Percentiles rank a stretch among this genome's conserved stretches.
phyloP scores from a whole-genome alignment of 2,329 filamentous ascomycete genomes.

The Paecilomyces sp. region DNA sequence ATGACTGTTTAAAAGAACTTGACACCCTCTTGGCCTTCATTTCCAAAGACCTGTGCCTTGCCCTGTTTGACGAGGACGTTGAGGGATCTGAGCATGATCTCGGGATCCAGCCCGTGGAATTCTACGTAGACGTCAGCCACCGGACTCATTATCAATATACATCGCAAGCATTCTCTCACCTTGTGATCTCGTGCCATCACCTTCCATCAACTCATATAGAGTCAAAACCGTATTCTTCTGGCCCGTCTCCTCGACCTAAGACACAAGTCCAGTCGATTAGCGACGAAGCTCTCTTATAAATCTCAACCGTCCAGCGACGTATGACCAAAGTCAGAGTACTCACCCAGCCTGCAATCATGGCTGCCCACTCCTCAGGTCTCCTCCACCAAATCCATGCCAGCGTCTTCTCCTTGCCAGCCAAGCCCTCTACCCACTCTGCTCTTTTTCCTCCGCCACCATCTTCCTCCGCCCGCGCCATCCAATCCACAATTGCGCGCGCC shows the following conservation, averaged over 20 bases:
- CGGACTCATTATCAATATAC: not conserved
- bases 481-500: slow-evolving; percentile 47
- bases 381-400: slow-evolving; percentile 76
- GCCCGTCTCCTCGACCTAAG: slow-evolving; percentile 66
- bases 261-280: not conserved
- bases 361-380: slow-evolving; percentile 85
- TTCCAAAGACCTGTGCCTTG: slow-evolving; percentile 88
- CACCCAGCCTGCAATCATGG: slow-evolving; percentile 65
- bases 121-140: slow-evolving; percentile 44
- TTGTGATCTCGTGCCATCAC: slow-evolving; percentile 67
- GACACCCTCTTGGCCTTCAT: slow-evolving; percentile 79
- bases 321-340: not conserved
- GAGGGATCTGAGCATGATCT: slow-evolving; percentile 71
- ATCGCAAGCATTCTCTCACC: slow-evolving; percentile 42
- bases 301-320: too few species aligned
- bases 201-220: slow-evolving; percentile 82
- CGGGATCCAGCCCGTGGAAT: slow-evolving; percentile 80
- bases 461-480: slow-evolving; percentile 45
- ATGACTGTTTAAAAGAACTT: slow-evolving; percentile 74
- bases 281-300: not conserved
- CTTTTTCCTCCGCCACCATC: slow-evolving; percentile 40
- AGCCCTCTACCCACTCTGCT: slow-evolving; percentile 52
- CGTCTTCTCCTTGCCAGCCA: slow-evolving; percentile 35
- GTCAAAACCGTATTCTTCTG: slow-evolving; percentile 87
- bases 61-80: slow-evolving; percentile 78